These are phyloP conservation scores for Candida neerlandica DNA, from an alignment of 1,139 yeast species.

Conservation along the genomic window DNA sequence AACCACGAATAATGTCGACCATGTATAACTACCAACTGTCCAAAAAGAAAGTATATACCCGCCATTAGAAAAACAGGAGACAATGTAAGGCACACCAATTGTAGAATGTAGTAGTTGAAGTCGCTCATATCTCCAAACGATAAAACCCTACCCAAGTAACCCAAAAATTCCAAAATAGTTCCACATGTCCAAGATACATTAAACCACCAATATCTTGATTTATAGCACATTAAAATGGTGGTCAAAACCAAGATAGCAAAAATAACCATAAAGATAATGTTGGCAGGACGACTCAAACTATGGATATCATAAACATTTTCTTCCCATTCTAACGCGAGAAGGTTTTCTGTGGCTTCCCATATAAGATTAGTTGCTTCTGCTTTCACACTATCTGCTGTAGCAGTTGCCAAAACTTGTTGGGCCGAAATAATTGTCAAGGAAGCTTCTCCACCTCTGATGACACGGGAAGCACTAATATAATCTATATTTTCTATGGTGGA, in stretches of 20 bases:
- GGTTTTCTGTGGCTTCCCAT: conserved; percentile 34
- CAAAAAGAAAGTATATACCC: conserved; percentile 75
- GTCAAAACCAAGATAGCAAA: conserved; percentile 28
- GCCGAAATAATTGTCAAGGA: conserved; percentile 38
- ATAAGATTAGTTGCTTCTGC: conserved; percentile 37
- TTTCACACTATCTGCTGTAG: conserved; percentile 29
- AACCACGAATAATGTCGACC: conserved; percentile 63
- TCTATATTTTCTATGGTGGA: conserved; percentile 17
- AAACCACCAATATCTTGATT: conserved; percentile 33
- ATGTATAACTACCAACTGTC: conserved; percentile 67
- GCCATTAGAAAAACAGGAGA: conserved; percentile 91
- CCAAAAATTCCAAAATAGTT: conserved; percentile 46
- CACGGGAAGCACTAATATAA: conserved; percentile 24
- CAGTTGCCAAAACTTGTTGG: conserved; percentile 40
- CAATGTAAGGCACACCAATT: conserved; percentile 68
- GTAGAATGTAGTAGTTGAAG: conserved; percentile 55
- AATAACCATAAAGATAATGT: conserved; percentile 28
- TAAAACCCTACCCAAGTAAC: conserved; percentile 66
- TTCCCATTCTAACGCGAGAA: conserved; percentile 30
- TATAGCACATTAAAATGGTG: conserved; percentile 21
- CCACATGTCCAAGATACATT: conserved; percentile 34
- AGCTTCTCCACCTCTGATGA: conserved; percentile 40
- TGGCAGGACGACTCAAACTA: conserved; percentile 25
- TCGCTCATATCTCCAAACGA: conserved; percentile 46
- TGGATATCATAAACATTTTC: conserved; percentile 38